Evolutionary conservation across 140 eudicot genomes (phyloP).

Genomic region (Anethum foeniculum): DNA sequence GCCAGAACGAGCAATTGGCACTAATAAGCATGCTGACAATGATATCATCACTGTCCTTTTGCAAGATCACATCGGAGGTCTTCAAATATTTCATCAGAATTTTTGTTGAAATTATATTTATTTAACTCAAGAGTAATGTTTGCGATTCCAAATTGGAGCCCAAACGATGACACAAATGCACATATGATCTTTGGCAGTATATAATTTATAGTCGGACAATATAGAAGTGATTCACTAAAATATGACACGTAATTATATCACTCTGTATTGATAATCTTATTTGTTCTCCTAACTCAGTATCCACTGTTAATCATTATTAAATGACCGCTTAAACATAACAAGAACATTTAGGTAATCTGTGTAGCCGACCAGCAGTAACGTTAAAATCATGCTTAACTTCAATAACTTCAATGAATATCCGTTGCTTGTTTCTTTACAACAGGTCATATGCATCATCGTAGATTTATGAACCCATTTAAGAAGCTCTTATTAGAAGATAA

Average conservation of each 20-base stretch:
- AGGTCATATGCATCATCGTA: neutral
- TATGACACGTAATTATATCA: too few relatives aligned
- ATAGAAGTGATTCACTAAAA: too few relatives aligned
- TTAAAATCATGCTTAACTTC: neutral
- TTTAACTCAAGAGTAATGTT: neutral
- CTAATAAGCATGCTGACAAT: conserved; percentile 39
- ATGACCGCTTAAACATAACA: too few relatives aligned
- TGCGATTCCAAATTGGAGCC: neutral
- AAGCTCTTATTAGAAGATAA: conserved; percentile 18
- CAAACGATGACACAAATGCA: too few relatives aligned
- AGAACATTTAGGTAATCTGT: too few relatives aligned
- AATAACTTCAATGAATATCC: conserved; percentile 8
- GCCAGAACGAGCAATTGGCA: conserved; percentile 40
- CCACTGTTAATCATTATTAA: too few relatives aligned
- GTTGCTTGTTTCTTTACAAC: conserved; percentile 18
- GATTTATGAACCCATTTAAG: conserved; percentile 13
- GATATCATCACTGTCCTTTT: conserved; percentile 39
- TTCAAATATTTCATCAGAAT: conserved; percentile 37
- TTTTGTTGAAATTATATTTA: conserved; percentile 20
- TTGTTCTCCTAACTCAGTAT: too few relatives aligned
- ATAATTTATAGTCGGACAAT: too few relatives aligned
- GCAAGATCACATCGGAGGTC: conserved; percentile 50
- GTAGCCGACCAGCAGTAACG: neutral
- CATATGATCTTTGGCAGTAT: too few relatives aligned
- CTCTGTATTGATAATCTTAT: too few relatives aligned